phyloP scores from a whole-genome alignment of 257 asterid genomes.

The Solanum clarkiae region DNA sequence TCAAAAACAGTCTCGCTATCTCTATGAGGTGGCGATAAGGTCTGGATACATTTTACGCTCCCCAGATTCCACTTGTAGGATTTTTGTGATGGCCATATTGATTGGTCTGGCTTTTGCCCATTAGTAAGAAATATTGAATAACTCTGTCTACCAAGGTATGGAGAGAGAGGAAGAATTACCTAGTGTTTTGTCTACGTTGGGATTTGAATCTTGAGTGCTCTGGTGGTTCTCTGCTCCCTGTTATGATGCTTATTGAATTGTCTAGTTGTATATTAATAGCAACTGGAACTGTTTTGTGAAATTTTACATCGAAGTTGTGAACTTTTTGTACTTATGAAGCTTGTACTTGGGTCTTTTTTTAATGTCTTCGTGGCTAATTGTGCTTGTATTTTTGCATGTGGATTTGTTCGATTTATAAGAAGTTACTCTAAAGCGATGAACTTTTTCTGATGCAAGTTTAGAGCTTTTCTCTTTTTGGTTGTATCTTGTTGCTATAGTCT shows the following conservation, averaged over 20 bases:
- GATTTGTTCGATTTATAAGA: not conserved
- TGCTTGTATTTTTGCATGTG: not conserved
- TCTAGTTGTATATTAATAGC: not conserved
- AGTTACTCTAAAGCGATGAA: not conserved
- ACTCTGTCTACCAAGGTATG: no score
- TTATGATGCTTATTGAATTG: not conserved
- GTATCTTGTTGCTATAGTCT: not conserved
- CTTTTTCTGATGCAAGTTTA: not conserved
- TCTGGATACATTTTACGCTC: no score
- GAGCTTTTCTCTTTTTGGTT: not conserved
- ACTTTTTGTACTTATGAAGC: not conserved
- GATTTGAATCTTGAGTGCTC: not conserved
- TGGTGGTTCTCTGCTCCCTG: not conserved
- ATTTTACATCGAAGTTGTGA: not conserved
- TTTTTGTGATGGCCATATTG: no score
- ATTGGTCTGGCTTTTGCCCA: not conserved
- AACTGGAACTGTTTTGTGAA: not conserved
- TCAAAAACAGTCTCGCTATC: no score
- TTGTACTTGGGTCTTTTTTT: not conserved
- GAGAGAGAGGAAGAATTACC: not conserved
- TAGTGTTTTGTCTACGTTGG: not conserved
- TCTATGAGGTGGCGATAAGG: no score
- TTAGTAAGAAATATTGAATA: no score
- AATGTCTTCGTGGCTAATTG: not conserved
- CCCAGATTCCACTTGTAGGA: no score